phyloP scores from a whole-genome alignment of 1,284 basidiomycete genomes.

The Cerrena zonata region DNA sequence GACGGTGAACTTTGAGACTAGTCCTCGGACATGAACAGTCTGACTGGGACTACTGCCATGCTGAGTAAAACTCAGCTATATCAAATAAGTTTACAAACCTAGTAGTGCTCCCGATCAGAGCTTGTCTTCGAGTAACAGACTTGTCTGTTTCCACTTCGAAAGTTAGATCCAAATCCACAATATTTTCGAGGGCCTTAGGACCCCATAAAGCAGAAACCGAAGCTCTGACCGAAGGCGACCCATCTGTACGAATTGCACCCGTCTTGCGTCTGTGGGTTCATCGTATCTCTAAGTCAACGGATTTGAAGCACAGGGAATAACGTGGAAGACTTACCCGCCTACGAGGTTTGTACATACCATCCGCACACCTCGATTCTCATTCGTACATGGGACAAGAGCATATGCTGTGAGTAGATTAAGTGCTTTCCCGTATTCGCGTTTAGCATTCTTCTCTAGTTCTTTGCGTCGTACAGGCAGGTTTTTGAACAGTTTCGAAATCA shows the following conservation, averaged over 20 bases:
- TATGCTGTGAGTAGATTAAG: conserved; percentile 82
- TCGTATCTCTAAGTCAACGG: background rate
- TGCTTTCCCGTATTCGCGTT: conserved; percentile 87
- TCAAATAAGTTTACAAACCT: conserved; percentile 7
- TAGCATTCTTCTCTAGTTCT: conserved; percentile 85
- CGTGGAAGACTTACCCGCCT: conserved; percentile 53
- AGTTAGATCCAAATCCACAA: conserved; percentile 69
- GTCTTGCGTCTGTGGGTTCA: conserved; percentile 61
- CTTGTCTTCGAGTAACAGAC: conserved; percentile 33
- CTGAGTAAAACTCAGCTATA: background rate
- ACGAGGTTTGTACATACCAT: conserved; percentile 75
- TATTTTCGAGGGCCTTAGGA: conserved; percentile 67
- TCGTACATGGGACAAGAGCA: conserved; percentile 75
- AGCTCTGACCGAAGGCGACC: conserved; percentile 52
- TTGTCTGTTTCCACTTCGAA: conserved; percentile 67
- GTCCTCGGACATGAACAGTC: conserved; percentile 48
- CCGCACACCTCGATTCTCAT: conserved; percentile 54
- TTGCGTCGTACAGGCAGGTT: conserved; percentile 87
- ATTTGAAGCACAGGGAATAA: background rate
- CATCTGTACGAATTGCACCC: conserved; percentile 71
- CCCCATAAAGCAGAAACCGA: conserved; percentile 83
- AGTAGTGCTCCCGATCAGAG: conserved; percentile 21
- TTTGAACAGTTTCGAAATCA: conserved; percentile 70
- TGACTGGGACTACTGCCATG: background rate
- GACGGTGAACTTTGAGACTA: conserved; percentile 73